Conservation (phyloP, 768 basidiomycete species). For the Naganishia friedmannii region DNA sequence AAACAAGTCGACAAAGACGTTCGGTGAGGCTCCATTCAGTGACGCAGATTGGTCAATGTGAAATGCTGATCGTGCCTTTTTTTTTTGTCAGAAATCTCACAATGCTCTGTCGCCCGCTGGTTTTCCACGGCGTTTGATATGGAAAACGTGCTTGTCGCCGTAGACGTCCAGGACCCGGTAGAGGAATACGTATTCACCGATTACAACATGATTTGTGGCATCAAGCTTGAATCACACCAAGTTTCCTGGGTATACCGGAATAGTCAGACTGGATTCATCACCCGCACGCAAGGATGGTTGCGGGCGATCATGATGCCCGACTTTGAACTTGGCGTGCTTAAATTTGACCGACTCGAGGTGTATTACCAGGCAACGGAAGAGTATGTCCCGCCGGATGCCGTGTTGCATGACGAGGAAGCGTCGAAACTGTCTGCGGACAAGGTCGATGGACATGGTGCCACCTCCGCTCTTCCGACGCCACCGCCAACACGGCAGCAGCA, state of each 20-base stretch:
- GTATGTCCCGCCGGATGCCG: slow-evolving; percentile 3
- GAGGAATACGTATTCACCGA: slow-evolving; percentile 22
- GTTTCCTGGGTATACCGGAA: slow-evolving; percentile 11
- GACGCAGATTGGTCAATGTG: not conserved
- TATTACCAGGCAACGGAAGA: slow-evolving; percentile 16
- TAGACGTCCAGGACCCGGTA: slow-evolving; percentile 9
- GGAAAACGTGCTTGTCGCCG: slow-evolving; percentile 1
- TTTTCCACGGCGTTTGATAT: slow-evolving; percentile 7
- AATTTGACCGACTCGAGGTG: slow-evolving; percentile 21
- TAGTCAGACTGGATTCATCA: not conserved
- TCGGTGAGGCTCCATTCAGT: not conserved
- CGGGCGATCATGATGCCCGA: slow-evolving; percentile 18
- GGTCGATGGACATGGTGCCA: not conserved
- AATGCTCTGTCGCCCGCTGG: slow-evolving; percentile 13
- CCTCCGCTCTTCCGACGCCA: not conserved
- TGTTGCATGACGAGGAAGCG: not conserved
- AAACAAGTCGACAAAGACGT: slow-evolving; percentile 13
- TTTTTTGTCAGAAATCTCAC: not conserved
- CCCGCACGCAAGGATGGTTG: slow-evolving; percentile 3
- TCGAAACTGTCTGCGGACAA: not conserved
- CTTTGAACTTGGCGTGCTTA: slow-evolving; percentile 14
- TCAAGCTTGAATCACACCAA: not conserved
- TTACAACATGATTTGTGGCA: slow-evolving; percentile 10
- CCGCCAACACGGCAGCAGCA: not conserved
- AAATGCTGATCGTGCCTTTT: not conserved